Percentiles rank a stretch among this genome's conserved stretches.
Evolutionary conservation across 148 eudicot genomes (phyloP).

Genomic region (Bassia scoparia): DNA sequence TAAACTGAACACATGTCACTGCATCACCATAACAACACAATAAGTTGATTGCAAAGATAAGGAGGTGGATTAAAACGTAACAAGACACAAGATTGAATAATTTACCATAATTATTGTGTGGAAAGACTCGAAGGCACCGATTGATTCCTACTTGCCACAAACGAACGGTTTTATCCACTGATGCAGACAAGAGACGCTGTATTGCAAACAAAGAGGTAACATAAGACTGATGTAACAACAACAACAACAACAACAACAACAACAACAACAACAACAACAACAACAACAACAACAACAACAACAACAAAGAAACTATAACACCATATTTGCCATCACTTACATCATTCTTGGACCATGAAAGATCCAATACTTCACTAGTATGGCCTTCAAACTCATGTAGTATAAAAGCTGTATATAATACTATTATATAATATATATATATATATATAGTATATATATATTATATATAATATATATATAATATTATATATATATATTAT

Average conservation of each 20-base stretch:
- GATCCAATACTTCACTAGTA: conserved; percentile 60
- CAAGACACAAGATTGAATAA: background rate
- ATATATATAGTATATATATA: no score
- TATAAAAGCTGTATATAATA: no score
- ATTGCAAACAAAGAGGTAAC: conserved; percentile 34
- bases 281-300: no score
- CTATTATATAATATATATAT: no score
- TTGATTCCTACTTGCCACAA: conserved; percentile 77
- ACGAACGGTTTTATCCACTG: conserved; percentile 78
- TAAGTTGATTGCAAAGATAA: background rate
- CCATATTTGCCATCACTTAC: conserved; percentile 26
- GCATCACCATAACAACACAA: conserved; percentile 28
- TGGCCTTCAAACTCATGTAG: conserved; percentile 69
- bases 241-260: background rate
- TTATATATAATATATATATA: no score
- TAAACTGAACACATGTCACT: conserved; percentile 92
- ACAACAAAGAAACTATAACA: background rate
- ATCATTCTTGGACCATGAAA: conserved; percentile 66
- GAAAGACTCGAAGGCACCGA: conserved; percentile 64
- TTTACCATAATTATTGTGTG: conserved; percentile 78
- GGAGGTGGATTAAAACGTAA: background rate
- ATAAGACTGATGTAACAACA: background rate
- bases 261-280: background rate
- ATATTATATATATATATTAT: no score
- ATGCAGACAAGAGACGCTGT: conserved; percentile 73